These are phyloP conservation scores for Lasiodiplodia hormozganensis DNA, from an alignment of 2,329 filamentous ascomycete species.

Conservation along the genomic window DNA sequence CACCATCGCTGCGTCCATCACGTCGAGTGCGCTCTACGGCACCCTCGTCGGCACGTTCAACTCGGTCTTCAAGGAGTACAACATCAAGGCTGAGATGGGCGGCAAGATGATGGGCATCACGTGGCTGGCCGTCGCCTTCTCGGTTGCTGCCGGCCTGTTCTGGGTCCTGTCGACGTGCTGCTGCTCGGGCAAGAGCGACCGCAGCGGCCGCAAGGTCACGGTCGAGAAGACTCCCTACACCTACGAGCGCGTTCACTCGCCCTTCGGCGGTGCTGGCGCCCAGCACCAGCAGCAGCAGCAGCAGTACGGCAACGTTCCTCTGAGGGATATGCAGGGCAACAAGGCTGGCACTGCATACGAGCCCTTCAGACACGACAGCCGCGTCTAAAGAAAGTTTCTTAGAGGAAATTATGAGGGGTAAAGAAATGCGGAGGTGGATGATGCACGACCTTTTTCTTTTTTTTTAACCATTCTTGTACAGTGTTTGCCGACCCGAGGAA, in stretches of 20 bases:
- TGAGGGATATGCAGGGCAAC: conserved; percentile 24
- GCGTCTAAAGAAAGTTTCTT: neutral
- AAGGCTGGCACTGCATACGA: conserved; percentile 30
- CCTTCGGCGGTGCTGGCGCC: conserved; percentile 43
- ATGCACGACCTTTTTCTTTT: conserved; percentile 1
- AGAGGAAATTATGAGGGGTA: neutral
- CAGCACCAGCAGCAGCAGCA: conserved; percentile 6
- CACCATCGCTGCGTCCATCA: conserved; percentile 70
- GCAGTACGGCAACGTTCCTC: conserved; percentile 9
- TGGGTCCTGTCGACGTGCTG: conserved; percentile 94
- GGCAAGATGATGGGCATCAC: conserved; percentile 71
- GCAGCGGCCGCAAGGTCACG: conserved; percentile 42
- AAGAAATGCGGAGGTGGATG: neutral
- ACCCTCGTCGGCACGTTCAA: conserved; percentile 74
- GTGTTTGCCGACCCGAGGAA: neutral
- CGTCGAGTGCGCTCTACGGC: conserved; percentile 76
- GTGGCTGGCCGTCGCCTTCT: conserved; percentile 83
- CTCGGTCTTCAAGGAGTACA: conserved; percentile 71
- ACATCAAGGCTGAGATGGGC: conserved; percentile 72
- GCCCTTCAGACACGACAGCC: conserved; percentile 25
- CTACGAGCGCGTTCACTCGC: conserved; percentile 62
- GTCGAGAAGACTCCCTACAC: conserved; percentile 68
- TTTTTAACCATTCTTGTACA: conserved; percentile 16
- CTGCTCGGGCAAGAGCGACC: conserved; percentile 72
- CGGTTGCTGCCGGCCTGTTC: conserved; percentile 79